Percentiles rank a stretch among this genome's conserved stretches.
Conservation (phyloP, 169 alveolate genomes). For the Plasmodium gonderi region DNA sequence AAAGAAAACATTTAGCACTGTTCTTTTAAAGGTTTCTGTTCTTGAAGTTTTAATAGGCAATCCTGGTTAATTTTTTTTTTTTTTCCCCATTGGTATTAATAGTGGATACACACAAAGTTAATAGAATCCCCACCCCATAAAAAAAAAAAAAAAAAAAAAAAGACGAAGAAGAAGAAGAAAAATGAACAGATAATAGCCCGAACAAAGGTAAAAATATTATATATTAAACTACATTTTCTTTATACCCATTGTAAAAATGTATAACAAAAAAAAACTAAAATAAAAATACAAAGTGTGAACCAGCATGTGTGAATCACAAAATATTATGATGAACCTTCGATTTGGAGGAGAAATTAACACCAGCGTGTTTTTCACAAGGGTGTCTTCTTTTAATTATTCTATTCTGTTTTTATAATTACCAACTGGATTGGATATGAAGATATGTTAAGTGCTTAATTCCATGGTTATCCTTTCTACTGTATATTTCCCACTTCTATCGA, state of each 20-base stretch:
- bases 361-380: neutral
- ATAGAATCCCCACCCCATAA: no score
- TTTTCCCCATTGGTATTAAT: neutral
- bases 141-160: neutral
- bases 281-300: no score
- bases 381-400: neutral
- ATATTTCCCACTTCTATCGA: no score
- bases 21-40: neutral
- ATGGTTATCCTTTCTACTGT: no score
- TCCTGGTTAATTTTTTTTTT: neutral
- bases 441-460: no score
- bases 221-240: neutral
- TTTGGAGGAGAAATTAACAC: no score
- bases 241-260: neutral
- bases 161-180: neutral
- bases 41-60: neutral
- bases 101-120: neutral
- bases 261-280: neutral
- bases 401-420: no score
- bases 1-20: neutral
- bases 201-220: neutral
- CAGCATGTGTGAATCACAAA: no score
- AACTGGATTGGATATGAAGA: no score
- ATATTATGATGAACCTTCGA: no score
- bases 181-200: neutral